These are phyloP conservation scores for Wickerhamiella occidentalis DNA, from an alignment of 805 yeast species.

Conservation along the genomic window DNA sequence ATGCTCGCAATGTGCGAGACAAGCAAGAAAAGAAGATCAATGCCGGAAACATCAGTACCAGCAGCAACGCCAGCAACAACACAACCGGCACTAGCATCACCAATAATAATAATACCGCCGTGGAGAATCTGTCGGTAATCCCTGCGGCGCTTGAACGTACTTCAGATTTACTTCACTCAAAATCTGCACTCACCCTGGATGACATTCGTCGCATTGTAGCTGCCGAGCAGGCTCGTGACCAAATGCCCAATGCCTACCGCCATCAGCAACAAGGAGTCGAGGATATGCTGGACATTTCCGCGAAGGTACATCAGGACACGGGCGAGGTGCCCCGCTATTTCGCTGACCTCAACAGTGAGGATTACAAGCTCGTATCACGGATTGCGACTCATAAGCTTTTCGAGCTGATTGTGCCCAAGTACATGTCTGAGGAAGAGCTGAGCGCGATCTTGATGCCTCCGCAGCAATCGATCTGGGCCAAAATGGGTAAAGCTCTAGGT, in stretches of 20 bases:
- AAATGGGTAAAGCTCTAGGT: constrained; percentile 32
- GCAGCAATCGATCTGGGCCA: constrained; percentile 36
- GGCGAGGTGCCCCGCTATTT: constrained; percentile 16
- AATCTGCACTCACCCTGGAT: constrained; percentile 79
- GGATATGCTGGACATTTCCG: constrained; percentile 9
- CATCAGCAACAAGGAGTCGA: constrained; percentile 37
- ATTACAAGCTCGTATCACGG: constrained; percentile 47
- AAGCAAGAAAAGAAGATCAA: constrained; percentile 7
- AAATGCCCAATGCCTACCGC: constrained; percentile 82
- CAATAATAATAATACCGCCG: background rate
- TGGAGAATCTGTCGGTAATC: background rate
- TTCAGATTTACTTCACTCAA: constrained; percentile 59
- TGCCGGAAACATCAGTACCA: background rate
- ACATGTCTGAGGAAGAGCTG: constrained; percentile 27
- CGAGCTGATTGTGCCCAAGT: constrained; percentile 27
- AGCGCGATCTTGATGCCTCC: background rate
- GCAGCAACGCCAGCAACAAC: background rate
- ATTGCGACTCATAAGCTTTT: constrained; percentile 39
- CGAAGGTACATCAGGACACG: background rate
- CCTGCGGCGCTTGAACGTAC: constrained; percentile 41
- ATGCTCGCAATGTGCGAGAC: constrained; percentile 10
- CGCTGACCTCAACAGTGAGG: constrained; percentile 37
- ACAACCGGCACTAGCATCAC: background rate
- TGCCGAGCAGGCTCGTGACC: constrained; percentile 89
- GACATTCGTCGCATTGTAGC: constrained; percentile 96